These are phyloP conservation scores for Pelargonium australe DNA, from an alignment of 441 rosid species.

Conservation along the genomic window DNA sequence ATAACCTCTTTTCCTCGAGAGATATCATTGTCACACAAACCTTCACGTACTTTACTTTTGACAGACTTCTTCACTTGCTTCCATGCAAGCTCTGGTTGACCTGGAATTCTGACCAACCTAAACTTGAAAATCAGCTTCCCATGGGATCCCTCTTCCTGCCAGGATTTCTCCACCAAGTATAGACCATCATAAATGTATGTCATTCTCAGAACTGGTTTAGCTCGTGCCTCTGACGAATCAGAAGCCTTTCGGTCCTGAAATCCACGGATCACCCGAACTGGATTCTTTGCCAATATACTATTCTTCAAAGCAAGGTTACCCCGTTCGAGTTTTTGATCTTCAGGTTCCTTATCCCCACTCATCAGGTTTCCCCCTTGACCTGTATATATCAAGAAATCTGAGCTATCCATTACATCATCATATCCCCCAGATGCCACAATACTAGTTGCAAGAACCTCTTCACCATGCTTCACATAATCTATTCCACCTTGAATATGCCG, in stretches of 20 bases:
- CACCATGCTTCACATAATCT: constrained; percentile 50
- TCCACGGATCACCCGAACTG: constrained; percentile 82
- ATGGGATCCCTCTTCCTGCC: constrained; percentile 57
- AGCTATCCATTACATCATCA: constrained; percentile 58
- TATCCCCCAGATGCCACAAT: constrained; percentile 83
- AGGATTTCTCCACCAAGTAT: constrained; percentile 49
- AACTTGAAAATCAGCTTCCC: constrained; percentile 70
- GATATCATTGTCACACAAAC: constrained; percentile 56
- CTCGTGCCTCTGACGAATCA: constrained; percentile 36
- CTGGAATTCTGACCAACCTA: constrained; percentile 49
- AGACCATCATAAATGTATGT: constrained; percentile 70
- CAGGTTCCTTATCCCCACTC: constrained; percentile 45
- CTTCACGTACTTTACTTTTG: constrained; percentile 44
- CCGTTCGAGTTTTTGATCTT: constrained; percentile 65
- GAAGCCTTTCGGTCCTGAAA: constrained; percentile 30
- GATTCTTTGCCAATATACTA: constrained; percentile 44
- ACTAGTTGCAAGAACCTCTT: constrained; percentile 45
- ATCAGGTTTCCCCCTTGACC: constrained; percentile 78
- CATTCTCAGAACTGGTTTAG: constrained; percentile 14
- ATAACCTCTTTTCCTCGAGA: constrained; percentile 61
- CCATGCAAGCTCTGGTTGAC: constrained; percentile 89
- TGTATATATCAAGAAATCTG: constrained; percentile 68
- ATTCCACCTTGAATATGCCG: constrained; percentile 68
- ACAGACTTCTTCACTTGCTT: constrained; percentile 54
- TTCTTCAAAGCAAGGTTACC: constrained; percentile 74